Evolutionary conservation across 1,284 basidiomycete genomes (phyloP), one percentile per base, ranked within the genome.

Genomic region (Phellinidium pouzarii): DNA sequence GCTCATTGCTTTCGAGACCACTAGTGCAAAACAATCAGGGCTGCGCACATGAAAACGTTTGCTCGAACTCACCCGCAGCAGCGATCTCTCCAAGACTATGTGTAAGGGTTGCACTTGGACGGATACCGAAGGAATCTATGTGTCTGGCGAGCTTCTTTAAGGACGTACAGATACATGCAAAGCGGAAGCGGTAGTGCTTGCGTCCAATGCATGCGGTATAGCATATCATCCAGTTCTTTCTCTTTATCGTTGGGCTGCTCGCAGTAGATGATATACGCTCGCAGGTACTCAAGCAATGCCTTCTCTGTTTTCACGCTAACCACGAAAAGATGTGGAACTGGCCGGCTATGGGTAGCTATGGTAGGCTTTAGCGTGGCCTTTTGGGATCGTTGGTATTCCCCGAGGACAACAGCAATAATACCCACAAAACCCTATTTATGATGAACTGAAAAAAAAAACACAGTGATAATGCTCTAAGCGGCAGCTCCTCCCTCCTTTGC

Each of bases 1-100:
- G 22, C 56, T 62, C 48, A 69, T 59, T 14, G 61, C 62, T 3
- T 63, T 62, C 46, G 63, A 60, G 7, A 38, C 29, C 31, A 52
- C 44, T 49, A 40, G 17, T 42, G 34, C 20, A 47, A 45, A 27
- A 25, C 41, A 53, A 9, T 37, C 50, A 12, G 61, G 1, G 19
- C 20, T 40, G 22, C 8, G 40, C 9, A 17, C n/a, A 23, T 29
- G 20, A 11, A 31, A 8, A 14, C 29, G 29, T 31, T 5, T 5
- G 29, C 49, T 12, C 48, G 27, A 40, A 49, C 62, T 23, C 47
- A 68, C 68, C 69, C 53, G 67, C 62, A n/a, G 66, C 68, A 14
- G 68, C 65, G 53, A 71, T 67, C 56, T 71, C 69, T 27, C 69
- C 69, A 3, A 71, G 59, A 50, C 66, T 68, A 52, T 70, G 66